A percentile compares a stretch with the other conserved stretches of the same genome.
These are phyloP conservation scores for Setaria viridis DNA, from an alignment of 202 grass and related monocot genomes.

Conservation along the genomic window DNA sequence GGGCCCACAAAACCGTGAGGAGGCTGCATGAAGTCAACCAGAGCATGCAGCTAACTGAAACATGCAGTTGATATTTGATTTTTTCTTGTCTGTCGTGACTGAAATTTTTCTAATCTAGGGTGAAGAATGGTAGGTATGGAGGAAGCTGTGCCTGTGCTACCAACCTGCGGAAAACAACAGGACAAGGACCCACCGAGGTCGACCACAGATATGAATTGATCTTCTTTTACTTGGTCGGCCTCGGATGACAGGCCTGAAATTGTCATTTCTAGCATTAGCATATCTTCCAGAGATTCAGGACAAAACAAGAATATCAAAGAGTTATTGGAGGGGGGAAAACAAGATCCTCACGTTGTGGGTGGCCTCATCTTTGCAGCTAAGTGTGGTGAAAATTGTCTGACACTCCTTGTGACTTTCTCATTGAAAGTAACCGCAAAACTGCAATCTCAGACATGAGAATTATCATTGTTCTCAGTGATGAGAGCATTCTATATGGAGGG, in stretches of 20 bases:
- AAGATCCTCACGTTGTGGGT: conserved; percentile 60
- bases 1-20: conserved; percentile 63
- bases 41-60: conserved; percentile 70
- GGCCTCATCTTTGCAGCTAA: conserved; percentile 92
- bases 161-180: conserved; percentile 80
- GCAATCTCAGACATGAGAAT: conserved; percentile 35
- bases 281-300: neutral
- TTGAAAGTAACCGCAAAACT: conserved; percentile 94
- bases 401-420: conserved; percentile 78
- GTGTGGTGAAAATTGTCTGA: conserved; percentile 84
- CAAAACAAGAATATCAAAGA: neutral
- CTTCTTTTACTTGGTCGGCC: conserved; percentile 82
- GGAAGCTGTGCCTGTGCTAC: neutral
- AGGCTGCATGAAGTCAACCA: conserved; percentile 69
- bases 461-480: no score
- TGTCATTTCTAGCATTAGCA: conserved; percentile 1
- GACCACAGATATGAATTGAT: conserved; percentile 90
- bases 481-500: no score
- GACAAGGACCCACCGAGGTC: conserved; percentile 84
- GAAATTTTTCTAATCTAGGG: neutral
- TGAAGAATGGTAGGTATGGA: neutral
- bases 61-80: conserved; percentile 5
- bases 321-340: neutral
- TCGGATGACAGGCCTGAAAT: conserved; percentile 68
- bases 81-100: neutral